A percentile compares a stretch with the other conserved stretches of the same genome.
phyloP scores from a whole-genome alignment of 805 yeast genomes.

The Komagataella populi region DNA sequence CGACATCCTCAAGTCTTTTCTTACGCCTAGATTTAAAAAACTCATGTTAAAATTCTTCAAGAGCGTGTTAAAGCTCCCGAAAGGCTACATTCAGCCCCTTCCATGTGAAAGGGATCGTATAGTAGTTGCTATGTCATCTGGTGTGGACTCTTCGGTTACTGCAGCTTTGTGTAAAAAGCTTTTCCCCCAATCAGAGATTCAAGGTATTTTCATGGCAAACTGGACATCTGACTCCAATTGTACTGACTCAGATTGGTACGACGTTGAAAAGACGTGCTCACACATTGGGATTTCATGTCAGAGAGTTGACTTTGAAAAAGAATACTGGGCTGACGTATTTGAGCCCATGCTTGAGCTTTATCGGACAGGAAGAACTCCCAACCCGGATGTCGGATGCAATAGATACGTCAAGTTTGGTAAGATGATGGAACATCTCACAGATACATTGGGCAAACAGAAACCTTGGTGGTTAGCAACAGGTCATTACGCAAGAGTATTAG shows the following conservation, averaged over 20 bases:
- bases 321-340: constrained; percentile 88
- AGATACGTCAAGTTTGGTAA: constrained; percentile 77
- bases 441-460: constrained; percentile 16
- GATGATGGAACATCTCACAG: constrained; percentile 40
- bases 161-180: constrained; percentile 37
- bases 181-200: constrained; percentile 45
- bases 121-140: constrained; percentile 88
- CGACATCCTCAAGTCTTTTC: no score
- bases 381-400: constrained; percentile 90
- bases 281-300: constrained; percentile 56
- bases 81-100: constrained; percentile 19
- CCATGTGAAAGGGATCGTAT: constrained; percentile 48
- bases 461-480: constrained; percentile 87
- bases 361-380: constrained; percentile 70
- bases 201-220: constrained; percentile 88
- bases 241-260: constrained; percentile 81
- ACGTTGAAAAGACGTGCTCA: constrained; percentile 52
- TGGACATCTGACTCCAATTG: constrained; percentile 57
- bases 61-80: not conserved
- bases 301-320: constrained; percentile 73
- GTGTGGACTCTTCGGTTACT: constrained; percentile 88
- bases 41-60: not conserved
- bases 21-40: not conserved
- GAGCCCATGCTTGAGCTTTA: constrained; percentile 80
- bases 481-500: constrained; percentile 52